Conservation (phyloP, 331 rosid species). For the Dryas integrifolia region DNA sequence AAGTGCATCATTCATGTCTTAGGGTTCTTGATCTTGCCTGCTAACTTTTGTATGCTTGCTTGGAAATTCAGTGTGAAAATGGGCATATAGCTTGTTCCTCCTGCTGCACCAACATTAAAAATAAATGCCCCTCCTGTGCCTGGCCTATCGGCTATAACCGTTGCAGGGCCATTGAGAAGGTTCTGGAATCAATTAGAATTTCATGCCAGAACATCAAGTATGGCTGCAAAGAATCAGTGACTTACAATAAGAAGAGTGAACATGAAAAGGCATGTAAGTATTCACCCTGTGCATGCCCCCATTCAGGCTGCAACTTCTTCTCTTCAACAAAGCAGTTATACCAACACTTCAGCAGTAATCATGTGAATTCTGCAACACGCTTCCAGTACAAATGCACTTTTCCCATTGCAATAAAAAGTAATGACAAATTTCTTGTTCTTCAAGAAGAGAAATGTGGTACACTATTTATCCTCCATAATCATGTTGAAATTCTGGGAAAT, state of each 20-base stretch:
- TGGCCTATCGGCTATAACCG: slow-evolving; percentile 67
- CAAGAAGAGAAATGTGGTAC: slow-evolving; percentile 41
- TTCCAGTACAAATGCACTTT: slow-evolving; percentile 39
- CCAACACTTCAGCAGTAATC: slow-evolving; percentile 47
- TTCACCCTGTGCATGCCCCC: slow-evolving; percentile 61
- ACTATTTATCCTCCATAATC: slow-evolving; percentile 48
- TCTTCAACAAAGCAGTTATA: slow-evolving; percentile 43
- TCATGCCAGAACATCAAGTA: slow-evolving; percentile 45
- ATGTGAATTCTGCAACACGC: slow-evolving; percentile 28
- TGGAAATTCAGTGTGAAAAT: slow-evolving; percentile 73
- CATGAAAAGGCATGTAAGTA: slow-evolving; percentile 62
- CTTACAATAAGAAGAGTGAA: slow-evolving; percentile 34
- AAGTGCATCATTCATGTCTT: background rate
- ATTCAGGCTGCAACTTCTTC: slow-evolving; percentile 33
- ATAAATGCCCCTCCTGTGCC: slow-evolving; percentile 67
- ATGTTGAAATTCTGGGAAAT: slow-evolving; percentile 37
- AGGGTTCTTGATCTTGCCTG: slow-evolving; percentile 6
- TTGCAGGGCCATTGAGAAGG: slow-evolving; percentile 71
- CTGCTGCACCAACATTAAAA: slow-evolving; percentile 45
- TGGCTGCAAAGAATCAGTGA: slow-evolving; percentile 50
- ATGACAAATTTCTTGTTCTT: slow-evolving; percentile 38
- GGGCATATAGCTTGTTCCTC: slow-evolving; percentile 76
- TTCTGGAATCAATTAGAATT: slow-evolving; percentile 59
- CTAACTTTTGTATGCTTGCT: slow-evolving; percentile 20
- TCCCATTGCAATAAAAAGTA: slow-evolving; percentile 21